A percentile compares a stretch with the other conserved stretches of the same genome.
These are phyloP conservation scores for Raffaelea ambrosiae DNA, from an alignment of 2,329 filamentous ascomycete species.

Conservation along the genomic window DNA sequence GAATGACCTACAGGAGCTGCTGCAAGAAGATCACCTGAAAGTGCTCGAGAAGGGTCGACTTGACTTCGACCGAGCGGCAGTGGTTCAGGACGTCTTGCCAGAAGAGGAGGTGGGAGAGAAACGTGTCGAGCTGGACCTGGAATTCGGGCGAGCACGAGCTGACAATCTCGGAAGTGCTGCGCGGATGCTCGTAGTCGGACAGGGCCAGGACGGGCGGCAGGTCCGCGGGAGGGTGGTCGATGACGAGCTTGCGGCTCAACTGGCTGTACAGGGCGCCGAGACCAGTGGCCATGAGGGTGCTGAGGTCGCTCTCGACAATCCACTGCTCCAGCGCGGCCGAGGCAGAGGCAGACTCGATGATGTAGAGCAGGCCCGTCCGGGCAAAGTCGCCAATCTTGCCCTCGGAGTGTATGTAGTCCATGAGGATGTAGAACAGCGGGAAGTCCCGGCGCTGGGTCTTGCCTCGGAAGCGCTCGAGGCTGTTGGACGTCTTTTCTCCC, in stretches of 20 bases:
- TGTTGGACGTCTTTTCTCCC: constrained; percentile 36
- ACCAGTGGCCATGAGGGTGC: constrained; percentile 94
- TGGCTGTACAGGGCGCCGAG: constrained; percentile 68
- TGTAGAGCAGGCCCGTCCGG: constrained; percentile 84
- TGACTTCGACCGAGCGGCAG: constrained; percentile 84
- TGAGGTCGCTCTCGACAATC: constrained; percentile 94
- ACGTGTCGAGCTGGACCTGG: constrained; percentile 81
- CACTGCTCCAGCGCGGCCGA: constrained; percentile 81
- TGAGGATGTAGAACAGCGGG: constrained; percentile 86
- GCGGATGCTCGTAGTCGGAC: constrained; percentile 76
- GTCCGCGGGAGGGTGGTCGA: constrained; percentile 65
- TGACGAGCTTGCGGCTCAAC: constrained; percentile 68
- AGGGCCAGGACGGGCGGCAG: constrained; percentile 78
- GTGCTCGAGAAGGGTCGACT: constrained; percentile 87
- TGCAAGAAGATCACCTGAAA: constrained; percentile 96
- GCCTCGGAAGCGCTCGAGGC: constrained; percentile 74
- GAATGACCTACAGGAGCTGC: constrained; percentile 70
- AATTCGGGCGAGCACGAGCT: constrained; percentile 68
- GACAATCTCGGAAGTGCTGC: constrained; percentile 61
- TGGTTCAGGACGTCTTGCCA: constrained; percentile 98
- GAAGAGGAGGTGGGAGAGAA: constrained; percentile 88
- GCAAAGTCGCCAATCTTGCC: constrained; percentile 94
- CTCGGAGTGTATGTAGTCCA: constrained; percentile 95
- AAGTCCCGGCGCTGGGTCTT: constrained; percentile 87
- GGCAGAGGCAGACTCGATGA: constrained; percentile 88